Base-by-base conservation (phyloP, 306 rosid species). In the Hippophae tibetana region DNA sequence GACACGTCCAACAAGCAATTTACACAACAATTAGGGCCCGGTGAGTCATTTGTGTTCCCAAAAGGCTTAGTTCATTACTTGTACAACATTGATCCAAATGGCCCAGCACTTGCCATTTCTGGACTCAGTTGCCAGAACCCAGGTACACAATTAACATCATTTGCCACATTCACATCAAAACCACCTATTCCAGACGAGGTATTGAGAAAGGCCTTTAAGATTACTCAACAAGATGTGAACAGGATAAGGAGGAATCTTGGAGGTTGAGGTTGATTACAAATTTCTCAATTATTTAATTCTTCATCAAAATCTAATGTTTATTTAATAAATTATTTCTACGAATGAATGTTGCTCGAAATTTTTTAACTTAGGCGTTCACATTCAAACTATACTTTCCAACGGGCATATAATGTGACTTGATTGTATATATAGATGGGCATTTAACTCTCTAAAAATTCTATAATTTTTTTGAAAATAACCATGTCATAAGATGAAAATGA, bases 61-160 rank as follows among this genome's bases (percentile, higher is more conserved):
- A 31, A 31, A 31, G 38, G 81, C 6, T 54, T 89, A 58, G 5
- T 78, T 27, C 97, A 86, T 74, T 89, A 79, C 50, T 26, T 81
- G 14, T 83, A n/a, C 70, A 89, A 85, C 23, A 7, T 11, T 1
- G 77, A 82, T 18, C 12, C 69, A 4, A 49, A 0, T 43, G 26
- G 23, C 27, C 71, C 80, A 0, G 89, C 79, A 0, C 0, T 79
- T 1, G 84, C 81, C 0, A 9, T 84, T 31, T 78, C 97, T 11
- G 95, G 89, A 13, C 54, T 86, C 10, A 81, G 61, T 23, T 83
- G 97, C 73, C 97, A 89, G 41, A 86, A 78, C 57, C 95, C 95
- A 1, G 87, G 95, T 3, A 26, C 52, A 0, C 82, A 89, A 53
- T 7, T 78, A 2, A 55, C 75, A 8, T 68, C 84, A 2, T 26